A percentile compares a stretch with the other conserved stretches of the same genome.
These are phyloP conservation scores for Galium porrigens DNA, from an alignment of 305 asterid genomes.

Conservation along the genomic window DNA sequence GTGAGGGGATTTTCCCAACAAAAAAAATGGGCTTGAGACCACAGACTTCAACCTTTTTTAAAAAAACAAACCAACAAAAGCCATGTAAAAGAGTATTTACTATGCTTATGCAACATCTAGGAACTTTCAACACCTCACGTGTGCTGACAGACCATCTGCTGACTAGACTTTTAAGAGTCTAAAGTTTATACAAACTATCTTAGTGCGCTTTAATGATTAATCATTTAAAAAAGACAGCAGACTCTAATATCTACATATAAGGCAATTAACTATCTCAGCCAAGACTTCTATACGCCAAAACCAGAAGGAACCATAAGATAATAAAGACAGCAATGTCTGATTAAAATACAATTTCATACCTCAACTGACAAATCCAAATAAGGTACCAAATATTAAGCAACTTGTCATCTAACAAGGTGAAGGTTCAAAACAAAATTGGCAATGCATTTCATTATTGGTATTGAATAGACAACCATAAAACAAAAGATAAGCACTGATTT, in stretches of 20 bases:
- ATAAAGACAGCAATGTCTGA: background rate
- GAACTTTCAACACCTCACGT: background rate
- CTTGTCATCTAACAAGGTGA: no score
- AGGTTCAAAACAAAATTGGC: background rate
- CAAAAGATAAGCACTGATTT: background rate
- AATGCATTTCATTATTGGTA: background rate
- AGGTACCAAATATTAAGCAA: background rate
- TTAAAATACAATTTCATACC: background rate
- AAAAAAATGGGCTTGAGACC: background rate
- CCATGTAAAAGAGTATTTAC: background rate
- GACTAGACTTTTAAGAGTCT: background rate
- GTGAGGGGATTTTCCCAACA: background rate
- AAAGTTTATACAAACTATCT: background rate
- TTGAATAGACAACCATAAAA: background rate
- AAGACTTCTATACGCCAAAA: background rate
- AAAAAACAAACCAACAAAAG: background rate
- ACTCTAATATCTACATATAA: background rate
- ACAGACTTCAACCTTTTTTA: constrained; percentile 1
- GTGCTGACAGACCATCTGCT: background rate
- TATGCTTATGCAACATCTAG: background rate
- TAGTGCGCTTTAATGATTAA: background rate
- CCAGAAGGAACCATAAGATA: background rate
- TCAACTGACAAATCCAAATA: background rate
- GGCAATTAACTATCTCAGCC: background rate
- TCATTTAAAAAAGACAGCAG: background rate